Evolutionary conservation across 1,284 basidiomycete species (phyloP).

Genomic region (Irpex rosettiformis): DNA sequence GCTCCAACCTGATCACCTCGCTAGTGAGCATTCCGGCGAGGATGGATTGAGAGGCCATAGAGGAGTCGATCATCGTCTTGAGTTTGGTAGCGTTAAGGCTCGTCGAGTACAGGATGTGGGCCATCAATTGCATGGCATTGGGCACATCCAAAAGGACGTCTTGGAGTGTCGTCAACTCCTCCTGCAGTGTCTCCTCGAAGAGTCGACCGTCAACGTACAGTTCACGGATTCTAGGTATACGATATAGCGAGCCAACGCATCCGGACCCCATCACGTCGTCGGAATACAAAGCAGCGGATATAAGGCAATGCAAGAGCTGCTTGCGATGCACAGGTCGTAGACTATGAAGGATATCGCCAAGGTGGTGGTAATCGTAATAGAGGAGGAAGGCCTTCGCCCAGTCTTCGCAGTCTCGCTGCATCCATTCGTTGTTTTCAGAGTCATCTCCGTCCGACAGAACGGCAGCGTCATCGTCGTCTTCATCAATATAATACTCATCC

Average conservation of each 20-base stretch:
- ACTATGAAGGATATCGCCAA: constrained; percentile 10
- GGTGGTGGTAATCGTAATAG: constrained; percentile 3
- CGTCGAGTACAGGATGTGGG: constrained; percentile 20
- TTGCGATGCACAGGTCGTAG: constrained; percentile 14
- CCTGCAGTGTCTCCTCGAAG: constrained; percentile 15
- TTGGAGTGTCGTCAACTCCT: constrained; percentile 16
- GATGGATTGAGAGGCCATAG: constrained; percentile 11
- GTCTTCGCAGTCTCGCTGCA: constrained; percentile 6
- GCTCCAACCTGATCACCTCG: constrained; percentile 8
- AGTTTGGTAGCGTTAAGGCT: constrained; percentile 6
- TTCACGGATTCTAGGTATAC: constrained; percentile 4
- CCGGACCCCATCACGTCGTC: constrained; percentile 17
- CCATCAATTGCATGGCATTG: constrained; percentile 20
- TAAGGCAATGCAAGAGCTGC: constrained; percentile 14
- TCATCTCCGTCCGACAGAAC: constrained; percentile 4
- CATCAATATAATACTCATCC: constrained; percentile 6
- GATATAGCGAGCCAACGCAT: constrained; percentile 20
- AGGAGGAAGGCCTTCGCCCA: constrained; percentile 12
- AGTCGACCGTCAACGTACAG: constrained; percentile 6
- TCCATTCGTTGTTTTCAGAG: constrained; percentile 1
- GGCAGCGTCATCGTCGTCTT: constrained; percentile 5
- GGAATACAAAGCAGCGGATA: constrained; percentile 15
- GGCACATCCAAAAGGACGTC: constrained; percentile 26
- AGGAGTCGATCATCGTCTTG: constrained; percentile 18
- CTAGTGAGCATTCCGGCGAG: constrained; percentile 18